Evolutionary conservation across 2,329 filamentous ascomycete genomes (phyloP).

Genomic region (Colletotrichum agaves): DNA sequence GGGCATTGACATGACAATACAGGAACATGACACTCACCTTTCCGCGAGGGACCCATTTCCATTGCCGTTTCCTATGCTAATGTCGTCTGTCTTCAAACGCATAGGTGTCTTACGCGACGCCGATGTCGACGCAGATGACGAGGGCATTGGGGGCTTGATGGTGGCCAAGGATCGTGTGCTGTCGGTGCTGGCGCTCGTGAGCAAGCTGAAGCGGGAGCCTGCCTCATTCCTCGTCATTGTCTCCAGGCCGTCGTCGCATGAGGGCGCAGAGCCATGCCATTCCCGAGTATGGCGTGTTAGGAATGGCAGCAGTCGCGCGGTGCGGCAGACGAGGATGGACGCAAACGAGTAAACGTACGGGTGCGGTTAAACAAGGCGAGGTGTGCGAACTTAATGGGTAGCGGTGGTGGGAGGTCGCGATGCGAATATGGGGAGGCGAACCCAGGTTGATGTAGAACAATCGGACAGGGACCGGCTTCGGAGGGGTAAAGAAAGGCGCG

Average conservation of each 20-base stretch:
- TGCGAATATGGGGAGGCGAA: neutral
- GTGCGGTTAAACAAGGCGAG: neutral
- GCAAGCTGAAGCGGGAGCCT: conserved; percentile 72
- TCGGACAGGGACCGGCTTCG: conserved; percentile 16
- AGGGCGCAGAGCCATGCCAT: conserved; percentile 37
- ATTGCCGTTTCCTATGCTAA: no score
- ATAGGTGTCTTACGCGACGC: conserved; percentile 46
- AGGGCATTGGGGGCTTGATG: conserved; percentile 59
- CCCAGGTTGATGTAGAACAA: conserved; percentile 1
- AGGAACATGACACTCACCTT: conserved; percentile 44
- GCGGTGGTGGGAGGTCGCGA: conserved; percentile 11
- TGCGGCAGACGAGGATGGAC: neutral
- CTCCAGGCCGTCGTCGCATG: conserved; percentile 49
- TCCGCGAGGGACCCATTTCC: conserved; percentile 47
- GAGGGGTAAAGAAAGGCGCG: neutral
- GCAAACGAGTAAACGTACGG: neutral
- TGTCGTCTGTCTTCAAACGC: conserved; percentile 54
- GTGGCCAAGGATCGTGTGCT: conserved; percentile 76
- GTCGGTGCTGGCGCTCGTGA: conserved; percentile 72
- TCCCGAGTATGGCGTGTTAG: conserved; percentile 21
- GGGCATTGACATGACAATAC: neutral
- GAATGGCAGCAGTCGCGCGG: neutral
- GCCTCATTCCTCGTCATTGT: conserved; percentile 77
- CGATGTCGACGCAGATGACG: conserved; percentile 39
- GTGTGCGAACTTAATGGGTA: neutral